Conservation (phyloP, 1,284 basidiomycete species). For the Farysia itapuensis region DNA sequence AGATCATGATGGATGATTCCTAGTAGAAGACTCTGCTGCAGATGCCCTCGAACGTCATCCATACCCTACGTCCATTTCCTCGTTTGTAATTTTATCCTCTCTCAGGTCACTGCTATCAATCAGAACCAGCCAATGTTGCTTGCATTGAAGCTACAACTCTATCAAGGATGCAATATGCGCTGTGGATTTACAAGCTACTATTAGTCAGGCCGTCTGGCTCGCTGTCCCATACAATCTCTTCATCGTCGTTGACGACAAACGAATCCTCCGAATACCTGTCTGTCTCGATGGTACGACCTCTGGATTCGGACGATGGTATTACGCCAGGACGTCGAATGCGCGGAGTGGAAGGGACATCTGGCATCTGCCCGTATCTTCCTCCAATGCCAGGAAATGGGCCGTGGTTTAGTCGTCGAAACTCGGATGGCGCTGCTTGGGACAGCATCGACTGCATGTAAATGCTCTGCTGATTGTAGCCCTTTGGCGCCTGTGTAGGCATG, state of each 20-base stretch:
- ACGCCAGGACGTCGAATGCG: neutral
- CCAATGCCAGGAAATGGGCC: slow-evolving; percentile 40
- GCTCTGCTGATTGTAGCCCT: slow-evolving; percentile 64
- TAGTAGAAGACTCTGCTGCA: too few relatives aligned
- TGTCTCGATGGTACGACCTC: slow-evolving; percentile 6
- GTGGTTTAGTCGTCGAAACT: slow-evolving; percentile 17
- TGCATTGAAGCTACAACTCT: too few relatives aligned
- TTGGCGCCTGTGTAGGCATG: slow-evolving; percentile 70
- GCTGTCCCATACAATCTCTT: slow-evolving; percentile 34
- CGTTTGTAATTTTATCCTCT: too few relatives aligned
- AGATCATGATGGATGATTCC: slow-evolving; percentile 91
- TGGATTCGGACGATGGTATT: slow-evolving; percentile 28
- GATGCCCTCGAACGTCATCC: too few relatives aligned
- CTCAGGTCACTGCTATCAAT: too few relatives aligned
- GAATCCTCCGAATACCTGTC: slow-evolving; percentile 52
- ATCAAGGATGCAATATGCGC: too few relatives aligned
- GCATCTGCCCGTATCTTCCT: slow-evolving; percentile 25
- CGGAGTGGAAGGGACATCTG: neutral
- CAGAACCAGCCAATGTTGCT: too few relatives aligned
- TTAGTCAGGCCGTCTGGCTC: slow-evolving; percentile 15
- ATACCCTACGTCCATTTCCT: too few relatives aligned
- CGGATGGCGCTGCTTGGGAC: slow-evolving; percentile 40
- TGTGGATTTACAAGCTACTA: too few relatives aligned
- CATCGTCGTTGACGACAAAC: slow-evolving; percentile 51
- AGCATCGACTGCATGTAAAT: slow-evolving; percentile 54